Percentiles rank a stretch among this genome's conserved stretches.
Conservation (phyloP, 768 basidiomycete genomes). For the Mycena galericulata region DNA sequence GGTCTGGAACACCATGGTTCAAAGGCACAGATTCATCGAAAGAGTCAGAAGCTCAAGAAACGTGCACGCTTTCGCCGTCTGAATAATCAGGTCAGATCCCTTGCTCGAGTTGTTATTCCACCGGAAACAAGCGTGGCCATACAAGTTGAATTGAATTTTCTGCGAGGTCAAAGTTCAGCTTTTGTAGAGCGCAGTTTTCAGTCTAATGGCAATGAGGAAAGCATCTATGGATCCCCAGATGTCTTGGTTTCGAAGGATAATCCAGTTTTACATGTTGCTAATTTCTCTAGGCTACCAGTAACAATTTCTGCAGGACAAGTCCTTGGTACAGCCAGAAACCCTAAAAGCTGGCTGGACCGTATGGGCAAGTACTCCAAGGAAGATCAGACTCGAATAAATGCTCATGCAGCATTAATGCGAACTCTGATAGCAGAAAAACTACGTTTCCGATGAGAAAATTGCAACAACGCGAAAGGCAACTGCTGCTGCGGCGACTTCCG, state of each 20-base stretch:
- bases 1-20: background rate
- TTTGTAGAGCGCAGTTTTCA: constrained; percentile 29
- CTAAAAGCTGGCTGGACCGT: constrained; percentile 27
- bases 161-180: background rate
- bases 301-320: constrained; percentile 23
- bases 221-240: constrained; percentile 25
- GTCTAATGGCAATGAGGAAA: background rate
- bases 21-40: background rate
- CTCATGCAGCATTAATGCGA: background rate
- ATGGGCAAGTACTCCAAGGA: background rate
- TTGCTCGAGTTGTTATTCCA: constrained; percentile 20
- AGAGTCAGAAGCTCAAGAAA: constrained; percentile 1
- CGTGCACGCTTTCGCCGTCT: background rate
- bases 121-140: constrained; percentile 23
- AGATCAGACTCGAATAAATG: background rate
- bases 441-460: no score
- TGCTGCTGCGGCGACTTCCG: no score
- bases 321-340: constrained; percentile 18
- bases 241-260: constrained; percentile 14
- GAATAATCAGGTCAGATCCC: constrained; percentile 18
- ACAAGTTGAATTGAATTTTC: background rate
- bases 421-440: background rate
- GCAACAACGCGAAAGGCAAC: no score
- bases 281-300: constrained; percentile 6
- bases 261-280: constrained; percentile 1